phyloP scores from a whole-genome alignment of 2,329 filamentous ascomycete genomes.

The Claviceps pusilla region DNA sequence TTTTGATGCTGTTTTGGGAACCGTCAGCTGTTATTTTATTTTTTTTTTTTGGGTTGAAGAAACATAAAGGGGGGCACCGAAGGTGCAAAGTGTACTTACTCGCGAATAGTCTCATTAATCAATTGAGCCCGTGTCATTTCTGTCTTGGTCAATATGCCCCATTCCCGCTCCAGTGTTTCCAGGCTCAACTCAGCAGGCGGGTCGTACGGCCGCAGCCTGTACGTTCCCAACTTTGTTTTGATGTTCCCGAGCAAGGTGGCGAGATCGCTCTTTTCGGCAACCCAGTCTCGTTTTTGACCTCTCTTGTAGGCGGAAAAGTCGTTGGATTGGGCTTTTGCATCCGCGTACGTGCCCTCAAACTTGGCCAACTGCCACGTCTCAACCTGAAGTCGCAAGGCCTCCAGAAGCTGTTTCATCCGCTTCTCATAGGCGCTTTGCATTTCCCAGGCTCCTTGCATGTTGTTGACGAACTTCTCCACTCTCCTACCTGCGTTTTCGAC shows the following conservation, averaged over 20 bases:
- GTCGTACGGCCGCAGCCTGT: conserved; percentile 78
- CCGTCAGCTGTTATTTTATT: conserved; percentile 14
- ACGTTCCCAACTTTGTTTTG: conserved; percentile 95
- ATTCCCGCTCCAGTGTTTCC: conserved; percentile 69
- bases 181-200: conserved; percentile 72
- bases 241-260: conserved; percentile 91
- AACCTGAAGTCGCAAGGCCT: conserved; percentile 58
- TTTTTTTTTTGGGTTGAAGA: neutral
- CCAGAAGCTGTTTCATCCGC: conserved; percentile 70
- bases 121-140: conserved; percentile 82
- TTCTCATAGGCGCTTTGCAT: conserved; percentile 96
- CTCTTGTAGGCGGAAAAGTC: conserved; percentile 83
- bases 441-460: conserved; percentile 98
- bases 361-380: conserved; percentile 62
- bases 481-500: conserved; percentile 92
- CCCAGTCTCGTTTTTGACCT: conserved; percentile 84
- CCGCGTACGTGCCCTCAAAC: conserved; percentile 82
- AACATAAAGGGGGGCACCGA: neutral
- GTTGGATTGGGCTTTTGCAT: conserved; percentile 74
- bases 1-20: conserved; percentile 60
- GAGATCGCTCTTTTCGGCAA: conserved; percentile 92
- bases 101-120: conserved; percentile 96
- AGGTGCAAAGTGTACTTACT: conserved; percentile 38
- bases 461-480: conserved; percentile 96
- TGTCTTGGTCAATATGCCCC: conserved; percentile 62